A percentile compares a stretch with the other conserved stretches of the same genome.
These are phyloP conservation scores for Mentha longifolia DNA, from an alignment of 257 asterid genomes.

Conservation along the genomic window DNA sequence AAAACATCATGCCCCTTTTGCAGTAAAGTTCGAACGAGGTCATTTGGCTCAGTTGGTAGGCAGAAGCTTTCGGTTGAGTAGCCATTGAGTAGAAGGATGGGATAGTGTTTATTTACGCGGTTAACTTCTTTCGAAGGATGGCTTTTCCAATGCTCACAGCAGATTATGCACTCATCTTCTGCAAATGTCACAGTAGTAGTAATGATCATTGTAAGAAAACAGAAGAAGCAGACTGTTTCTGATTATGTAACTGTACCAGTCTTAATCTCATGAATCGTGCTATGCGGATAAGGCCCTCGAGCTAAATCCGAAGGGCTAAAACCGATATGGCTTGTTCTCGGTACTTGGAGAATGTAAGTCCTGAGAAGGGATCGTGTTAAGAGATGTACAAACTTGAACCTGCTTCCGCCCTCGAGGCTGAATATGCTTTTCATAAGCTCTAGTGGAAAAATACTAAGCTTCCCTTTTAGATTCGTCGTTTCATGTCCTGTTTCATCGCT, in stretches of 20 bases:
- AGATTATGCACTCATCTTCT: constrained; percentile 48
- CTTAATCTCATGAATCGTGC: constrained; percentile 42
- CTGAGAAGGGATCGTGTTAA: constrained; percentile 45
- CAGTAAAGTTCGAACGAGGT: constrained; percentile 59
- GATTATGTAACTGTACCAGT: constrained; percentile 38
- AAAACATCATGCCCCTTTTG: constrained; percentile 49
- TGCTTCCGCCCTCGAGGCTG: constrained; percentile 42
- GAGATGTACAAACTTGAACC: constrained; percentile 29
- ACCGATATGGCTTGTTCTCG: constrained; percentile 34
- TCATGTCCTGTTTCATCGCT: constrained; percentile 30
- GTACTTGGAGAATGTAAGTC: constrained; percentile 53
- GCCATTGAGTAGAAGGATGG: constrained; percentile 58
- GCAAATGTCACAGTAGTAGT: constrained; percentile 5
- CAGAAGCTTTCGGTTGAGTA: constrained; percentile 58
- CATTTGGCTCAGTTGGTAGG: constrained; percentile 58
- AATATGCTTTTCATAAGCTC: constrained; percentile 45
- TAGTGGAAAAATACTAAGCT: constrained; percentile 46
- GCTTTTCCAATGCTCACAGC: constrained; percentile 51
- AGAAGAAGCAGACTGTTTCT: background rate
- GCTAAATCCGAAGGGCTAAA: constrained; percentile 31
- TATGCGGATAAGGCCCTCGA: constrained; percentile 40
- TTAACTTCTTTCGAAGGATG: background rate
- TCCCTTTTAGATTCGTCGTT: constrained; percentile 41
- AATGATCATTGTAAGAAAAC: background rate
- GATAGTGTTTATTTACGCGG: constrained; percentile 30